Evolutionary conservation across 176 grass and related monocot species (phyloP), one percentile per base, ranked within the genome.

Genomic region (Ensete glaucum): DNA sequence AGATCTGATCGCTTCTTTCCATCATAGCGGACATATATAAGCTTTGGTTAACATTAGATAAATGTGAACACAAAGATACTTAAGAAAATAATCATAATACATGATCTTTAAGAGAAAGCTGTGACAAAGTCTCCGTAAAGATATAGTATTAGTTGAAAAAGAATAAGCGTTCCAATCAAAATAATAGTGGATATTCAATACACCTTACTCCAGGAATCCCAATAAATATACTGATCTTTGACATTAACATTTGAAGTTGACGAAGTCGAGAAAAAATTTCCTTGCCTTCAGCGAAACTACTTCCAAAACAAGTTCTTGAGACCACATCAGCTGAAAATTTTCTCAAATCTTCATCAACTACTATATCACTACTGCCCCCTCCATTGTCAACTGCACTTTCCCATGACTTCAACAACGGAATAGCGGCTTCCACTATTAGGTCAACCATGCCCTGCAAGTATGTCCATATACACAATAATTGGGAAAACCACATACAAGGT

Each of bases 261-360:
- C 78, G 81, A 62, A 96, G 88, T 20, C 87, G 87, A 52, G 55
- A 80, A 50, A 96, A 87, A 78, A 96, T 87, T 73, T 92, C 87
- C 62, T 89, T 83, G 0, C 92, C 89, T 89, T 82, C 75, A 43
- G 64, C 12, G 7, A 87, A 92, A 75, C 83, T 89, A 70, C 83
- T 89, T 6, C 92, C 92, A 43, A 96, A 96, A 78, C 83, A 89
- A 76, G 82, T 73, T 71, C 69, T 89, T 54, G 89, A 92, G 83
- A 96, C 83, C 49, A 92, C 74, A 87, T 91, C 87, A 81, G 84
- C 89, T 75, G 92, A 96, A 74, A 96, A 86, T 52, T 55, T 87
- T 64, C 87, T 89, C 80, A 96, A 80, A 64, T 82, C 82, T 27
- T 81, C 83, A 83, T 91, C 82, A 15, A 96, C 81, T 70, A 91